Conservation (phyloP, 164 flowering plant species). For the Chloranthus sessilifolius region DNA sequence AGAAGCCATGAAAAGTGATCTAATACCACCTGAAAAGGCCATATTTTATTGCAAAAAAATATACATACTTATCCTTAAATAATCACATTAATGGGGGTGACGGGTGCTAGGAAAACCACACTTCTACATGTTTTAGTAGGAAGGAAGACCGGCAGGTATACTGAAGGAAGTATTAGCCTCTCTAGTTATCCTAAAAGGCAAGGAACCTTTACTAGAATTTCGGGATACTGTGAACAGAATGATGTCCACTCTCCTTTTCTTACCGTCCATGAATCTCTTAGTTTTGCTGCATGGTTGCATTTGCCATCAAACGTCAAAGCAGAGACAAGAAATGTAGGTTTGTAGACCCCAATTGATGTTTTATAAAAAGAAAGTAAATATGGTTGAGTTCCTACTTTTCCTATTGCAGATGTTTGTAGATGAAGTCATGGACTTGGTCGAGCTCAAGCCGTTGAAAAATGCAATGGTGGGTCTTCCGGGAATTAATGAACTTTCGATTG, state of each 20-base stretch:
- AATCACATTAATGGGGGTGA: constrained; percentile 1
- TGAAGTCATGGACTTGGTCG: constrained; percentile 2
- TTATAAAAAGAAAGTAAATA: neutral
- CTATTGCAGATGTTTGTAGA: constrained; percentile 1
- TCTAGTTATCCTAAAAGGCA: neutral
- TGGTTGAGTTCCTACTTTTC: neutral
- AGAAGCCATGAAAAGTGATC: too few species aligned
- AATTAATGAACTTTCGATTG: neutral
- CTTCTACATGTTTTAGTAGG: constrained; percentile 1
- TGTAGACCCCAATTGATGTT: neutral
- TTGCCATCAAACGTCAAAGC: neutral
- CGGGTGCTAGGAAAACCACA: constrained; percentile 6
- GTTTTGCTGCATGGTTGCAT: constrained; percentile 1
- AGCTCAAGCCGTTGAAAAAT: neutral
- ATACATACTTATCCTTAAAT: too few species aligned
- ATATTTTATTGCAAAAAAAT: too few species aligned
- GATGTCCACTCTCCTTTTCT: constrained; percentile 3
- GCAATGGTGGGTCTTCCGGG: constrained; percentile 1
- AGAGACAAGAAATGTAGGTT: neutral
- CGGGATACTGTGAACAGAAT: constrained; percentile 4
- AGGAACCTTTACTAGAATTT: constrained; percentile 2
- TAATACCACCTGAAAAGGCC: too few species aligned
- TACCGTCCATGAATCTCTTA: constrained; percentile 4
- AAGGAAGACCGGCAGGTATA: constrained; percentile 3
- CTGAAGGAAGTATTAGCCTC: neutral